Base-by-base conservation (phyloP, 805 yeast species). In the Sugiyamaella chiloensis region DNA sequence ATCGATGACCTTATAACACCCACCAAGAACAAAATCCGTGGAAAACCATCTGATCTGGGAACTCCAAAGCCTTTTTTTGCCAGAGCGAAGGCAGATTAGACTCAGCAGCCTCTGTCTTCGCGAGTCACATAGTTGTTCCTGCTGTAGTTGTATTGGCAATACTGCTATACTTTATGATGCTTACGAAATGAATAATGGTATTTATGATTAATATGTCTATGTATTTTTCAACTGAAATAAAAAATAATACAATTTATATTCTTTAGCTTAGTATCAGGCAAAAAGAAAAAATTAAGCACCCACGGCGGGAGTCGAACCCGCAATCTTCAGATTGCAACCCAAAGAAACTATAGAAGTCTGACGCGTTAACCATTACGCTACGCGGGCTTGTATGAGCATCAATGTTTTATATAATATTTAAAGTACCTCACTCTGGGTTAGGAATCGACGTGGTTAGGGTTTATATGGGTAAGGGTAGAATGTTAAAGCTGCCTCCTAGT, bases 241-340 rank as follows among this genome's bases (percentile, higher is more conserved):
- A n/a, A n/a, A n/a, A n/a, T n/a, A n/a, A n/a, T n/a, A n/a, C n/a
- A n/a, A n/a, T n/a, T n/a, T n/a, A n/a, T n/a, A n/a, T n/a, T n/a
- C n/a, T n/a, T n/a, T n/a, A n/a, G n/a, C n/a, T n/a, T n/a, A n/a
- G n/a, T n/a, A n/a, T n/a, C n/a, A n/a, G n/a, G 11, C 29, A 26
- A 26, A 26, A 26, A 26, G 11, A 26, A 26, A 34, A 42, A 51
- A 51, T 45, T 24, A 46, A 43, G 50, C 66, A 64, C 68, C 66
- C 68, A 61, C 65, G 66, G 63, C 62, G 68, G 68, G 68, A 64
- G 60, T 64, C 68, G 68, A 64, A 64, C 68, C 68, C 68, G 61
- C 66, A 64, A 60, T 62, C 68, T 63, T 64, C 68, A 64, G 66
- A 64, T 64, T 52, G 49, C 54, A 51, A 42, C 42, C 50, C 40